phyloP scores from a whole-genome alignment of 768 basidiomycete species.

The Calvatia gigantea region DNA sequence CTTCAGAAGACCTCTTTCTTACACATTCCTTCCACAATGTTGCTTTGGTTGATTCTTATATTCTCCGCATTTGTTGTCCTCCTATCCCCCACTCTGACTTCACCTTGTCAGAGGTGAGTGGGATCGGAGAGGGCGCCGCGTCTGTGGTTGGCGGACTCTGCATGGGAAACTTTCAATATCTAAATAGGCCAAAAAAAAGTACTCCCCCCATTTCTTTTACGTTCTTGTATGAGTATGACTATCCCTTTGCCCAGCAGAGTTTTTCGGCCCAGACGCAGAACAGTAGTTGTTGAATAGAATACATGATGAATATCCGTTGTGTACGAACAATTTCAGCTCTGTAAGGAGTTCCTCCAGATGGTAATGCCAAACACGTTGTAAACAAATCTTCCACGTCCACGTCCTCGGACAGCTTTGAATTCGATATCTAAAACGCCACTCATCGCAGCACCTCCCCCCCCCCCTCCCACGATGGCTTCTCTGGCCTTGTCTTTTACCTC shows the following conservation, averaged over 20 bases:
- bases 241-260: constrained; percentile 6
- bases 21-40: constrained; percentile 17
- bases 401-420: constrained; percentile 11
- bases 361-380: constrained; percentile 28
- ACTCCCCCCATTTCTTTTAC: not conserved
- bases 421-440: constrained; percentile 12
- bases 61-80: constrained; percentile 55
- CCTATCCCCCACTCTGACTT: constrained; percentile 55
- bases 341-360: constrained; percentile 8
- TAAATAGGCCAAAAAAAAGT: constrained; percentile 2
- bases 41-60: constrained; percentile 9
- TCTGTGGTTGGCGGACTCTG: constrained; percentile 20
- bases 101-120: constrained; percentile 50
- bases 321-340: not conserved
- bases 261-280: constrained; percentile 8
- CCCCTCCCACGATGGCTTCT: constrained; percentile 38
- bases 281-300: constrained; percentile 4
- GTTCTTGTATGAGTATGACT: constrained; percentile 5
- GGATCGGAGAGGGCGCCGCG: constrained; percentile 72
- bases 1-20: constrained; percentile 11
- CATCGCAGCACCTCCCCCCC: constrained; percentile 16
- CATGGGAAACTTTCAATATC: not conserved
- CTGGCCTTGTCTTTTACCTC: constrained; percentile 74
- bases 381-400: constrained; percentile 44
- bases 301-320: constrained; percentile 1